Conservation (phyloP, 331 rosid genomes). For the Saraca asoca region DNA sequence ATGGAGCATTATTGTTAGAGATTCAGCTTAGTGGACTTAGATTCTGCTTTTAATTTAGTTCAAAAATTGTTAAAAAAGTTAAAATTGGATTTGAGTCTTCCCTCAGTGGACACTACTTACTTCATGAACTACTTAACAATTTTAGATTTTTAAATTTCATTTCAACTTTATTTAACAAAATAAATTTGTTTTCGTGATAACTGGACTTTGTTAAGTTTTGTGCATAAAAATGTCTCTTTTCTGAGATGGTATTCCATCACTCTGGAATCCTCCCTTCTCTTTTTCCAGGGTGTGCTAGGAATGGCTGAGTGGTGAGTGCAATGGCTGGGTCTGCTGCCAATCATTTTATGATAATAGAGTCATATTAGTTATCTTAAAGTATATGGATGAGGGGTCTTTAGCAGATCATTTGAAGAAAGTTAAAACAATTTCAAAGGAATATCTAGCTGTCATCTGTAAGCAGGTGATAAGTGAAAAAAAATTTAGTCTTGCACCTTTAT, state of each 20-base stretch:
- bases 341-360: constrained; percentile 86
- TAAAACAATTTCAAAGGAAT: constrained; percentile 69
- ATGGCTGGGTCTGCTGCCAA: constrained; percentile 59
- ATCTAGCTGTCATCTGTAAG: constrained; percentile 84
- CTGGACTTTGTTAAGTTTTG: background rate
- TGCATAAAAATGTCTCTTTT: constrained; percentile 23
- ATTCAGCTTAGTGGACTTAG: constrained; percentile 2
- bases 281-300: background rate
- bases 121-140: constrained; percentile 6
- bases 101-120: constrained; percentile 3
- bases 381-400: constrained; percentile 98
- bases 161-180: constrained; percentile 8
- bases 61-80: constrained; percentile 13
- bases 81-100: constrained; percentile 1
- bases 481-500: constrained; percentile 11
- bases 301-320: background rate
- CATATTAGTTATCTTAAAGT: constrained; percentile 92
- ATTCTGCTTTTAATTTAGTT: constrained; percentile 5
- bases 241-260: constrained; percentile 4
- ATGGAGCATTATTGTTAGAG: background rate
- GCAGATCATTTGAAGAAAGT: constrained; percentile 86
- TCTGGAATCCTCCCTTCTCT: constrained; percentile 1
- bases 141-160: constrained; percentile 18
- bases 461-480: constrained; percentile 58
- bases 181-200: background rate